These are phyloP conservation scores for Rhodosporidiobolus sp. DNA, from an alignment of 768 basidiomycete species.

Conservation along the genomic window DNA sequence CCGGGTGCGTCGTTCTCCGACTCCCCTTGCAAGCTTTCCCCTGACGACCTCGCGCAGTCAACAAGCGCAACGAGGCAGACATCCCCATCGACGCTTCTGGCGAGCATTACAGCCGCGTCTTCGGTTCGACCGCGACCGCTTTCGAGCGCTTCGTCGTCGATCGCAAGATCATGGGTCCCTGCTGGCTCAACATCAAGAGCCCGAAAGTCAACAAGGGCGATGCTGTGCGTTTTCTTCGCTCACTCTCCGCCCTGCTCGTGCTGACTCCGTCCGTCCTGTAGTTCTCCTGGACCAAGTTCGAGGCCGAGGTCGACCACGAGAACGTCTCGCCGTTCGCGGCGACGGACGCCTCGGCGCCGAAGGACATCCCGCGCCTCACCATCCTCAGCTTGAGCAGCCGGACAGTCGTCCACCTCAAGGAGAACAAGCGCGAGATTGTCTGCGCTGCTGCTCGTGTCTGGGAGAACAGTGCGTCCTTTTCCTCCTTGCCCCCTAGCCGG, in stretches of 20 bases:
- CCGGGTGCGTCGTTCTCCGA: conserved; percentile 58
- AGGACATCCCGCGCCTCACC: conserved; percentile 81
- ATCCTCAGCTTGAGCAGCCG: conserved; percentile 83
- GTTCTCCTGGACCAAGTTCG: conserved; percentile 97
- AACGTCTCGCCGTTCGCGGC: conserved; percentile 80
- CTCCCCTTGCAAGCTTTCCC: neutral
- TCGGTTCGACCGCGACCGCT: conserved; percentile 86
- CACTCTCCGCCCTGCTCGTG: neutral
- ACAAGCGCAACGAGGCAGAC: conserved; percentile 53
- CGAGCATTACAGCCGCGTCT: conserved; percentile 78
- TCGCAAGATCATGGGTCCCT: conserved; percentile 97
- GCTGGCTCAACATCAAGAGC: conserved; percentile 85
- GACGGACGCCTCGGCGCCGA: conserved; percentile 64
- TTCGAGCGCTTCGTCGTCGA: conserved; percentile 92
- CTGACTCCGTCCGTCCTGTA: conserved; percentile 46
- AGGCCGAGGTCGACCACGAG: conserved; percentile 76
- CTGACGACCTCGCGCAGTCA: neutral
- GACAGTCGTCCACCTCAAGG: conserved; percentile 87
- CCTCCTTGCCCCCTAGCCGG: too few relatives aligned
- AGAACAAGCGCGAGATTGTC: conserved; percentile 90
- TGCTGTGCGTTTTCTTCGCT: conserved; percentile 58
- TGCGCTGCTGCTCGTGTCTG: conserved; percentile 80
- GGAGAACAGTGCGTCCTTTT: conserved; percentile 59
- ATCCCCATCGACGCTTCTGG: conserved; percentile 71
- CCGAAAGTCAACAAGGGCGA: conserved; percentile 66